Evolutionary conservation across 805 yeast genomes (phyloP).

Genomic region (Ogataea philodendri): DNA sequence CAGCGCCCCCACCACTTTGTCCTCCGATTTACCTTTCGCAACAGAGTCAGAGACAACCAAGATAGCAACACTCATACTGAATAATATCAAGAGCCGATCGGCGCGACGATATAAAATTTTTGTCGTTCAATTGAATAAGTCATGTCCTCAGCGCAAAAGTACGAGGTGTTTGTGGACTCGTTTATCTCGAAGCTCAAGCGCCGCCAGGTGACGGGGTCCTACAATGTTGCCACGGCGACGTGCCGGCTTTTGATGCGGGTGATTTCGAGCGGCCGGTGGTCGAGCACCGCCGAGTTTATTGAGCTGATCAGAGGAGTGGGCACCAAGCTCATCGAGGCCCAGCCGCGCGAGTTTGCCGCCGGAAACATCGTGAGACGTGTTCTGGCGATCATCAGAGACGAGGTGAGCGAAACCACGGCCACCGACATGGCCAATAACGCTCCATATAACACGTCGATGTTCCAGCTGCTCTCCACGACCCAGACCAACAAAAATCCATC

Average conservation of each 20-base stretch:
- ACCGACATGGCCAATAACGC: constrained; percentile 30
- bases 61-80: constrained; percentile 28
- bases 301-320: constrained; percentile 74
- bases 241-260: constrained; percentile 85
- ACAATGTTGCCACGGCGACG: constrained; percentile 79
- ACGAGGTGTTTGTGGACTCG: constrained; percentile 32
- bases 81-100: constrained; percentile 5
- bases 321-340: constrained; percentile 64
- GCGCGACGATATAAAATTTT: constrained; percentile 9
- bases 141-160: constrained; percentile 25
- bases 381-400: constrained; percentile 82
- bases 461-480: constrained; percentile 67
- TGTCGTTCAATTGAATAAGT: background rate
- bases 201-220: constrained; percentile 79
- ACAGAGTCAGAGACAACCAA: constrained; percentile 45
- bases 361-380: constrained; percentile 93
- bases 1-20: constrained; percentile 35
- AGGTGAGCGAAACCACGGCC: constrained; percentile 50
- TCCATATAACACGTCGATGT: constrained; percentile 80
- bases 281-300: constrained; percentile 69
- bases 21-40: constrained; percentile 30
- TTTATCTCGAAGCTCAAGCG: constrained; percentile 61
- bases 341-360: constrained; percentile 82
- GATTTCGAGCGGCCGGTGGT: constrained; percentile 87
- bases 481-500: constrained; percentile 23